phyloP scores from a whole-genome alignment of 2,329 filamentous ascomycete species.

The Colletotrichum tropicale region DNA sequence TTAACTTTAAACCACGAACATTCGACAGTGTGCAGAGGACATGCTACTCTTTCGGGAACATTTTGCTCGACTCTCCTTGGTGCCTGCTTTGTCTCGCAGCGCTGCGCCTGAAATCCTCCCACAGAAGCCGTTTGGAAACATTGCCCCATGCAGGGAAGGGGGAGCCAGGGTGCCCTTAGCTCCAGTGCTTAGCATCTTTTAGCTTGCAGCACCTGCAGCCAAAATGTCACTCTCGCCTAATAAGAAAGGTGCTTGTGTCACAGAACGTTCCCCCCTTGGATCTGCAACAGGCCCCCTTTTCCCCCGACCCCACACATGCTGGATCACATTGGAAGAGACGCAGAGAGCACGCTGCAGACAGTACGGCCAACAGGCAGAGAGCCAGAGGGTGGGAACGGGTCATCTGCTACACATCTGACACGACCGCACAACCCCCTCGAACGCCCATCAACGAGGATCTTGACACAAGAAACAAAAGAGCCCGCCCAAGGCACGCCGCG shows the following conservation, averaged over 20 bases:
- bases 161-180: background rate
- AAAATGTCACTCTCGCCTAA: background rate
- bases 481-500: background rate
- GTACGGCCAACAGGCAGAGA: background rate
- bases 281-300: background rate
- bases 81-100: background rate
- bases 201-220: background rate
- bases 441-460: slow-evolving; percentile 4
- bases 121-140: slow-evolving; percentile 9
- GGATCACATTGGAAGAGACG: background rate
- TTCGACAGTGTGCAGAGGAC: background rate
- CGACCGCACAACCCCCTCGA: slow-evolving; percentile 7
- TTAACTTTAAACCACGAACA: background rate
- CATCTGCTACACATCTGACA: slow-evolving; percentile 22
- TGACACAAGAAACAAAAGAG: slow-evolving; percentile 9
- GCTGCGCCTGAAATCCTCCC: background rate
- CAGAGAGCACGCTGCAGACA: background rate
- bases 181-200: background rate
- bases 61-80: background rate
- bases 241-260: background rate
- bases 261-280: background rate
- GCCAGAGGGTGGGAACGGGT: background rate
- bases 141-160: slow-evolving; percentile 2
- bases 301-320: background rate
- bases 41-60: background rate